These are phyloP conservation scores for Chenopodium formosanum DNA, from an alignment of 148 eudicot species.

Conservation along the genomic window DNA sequence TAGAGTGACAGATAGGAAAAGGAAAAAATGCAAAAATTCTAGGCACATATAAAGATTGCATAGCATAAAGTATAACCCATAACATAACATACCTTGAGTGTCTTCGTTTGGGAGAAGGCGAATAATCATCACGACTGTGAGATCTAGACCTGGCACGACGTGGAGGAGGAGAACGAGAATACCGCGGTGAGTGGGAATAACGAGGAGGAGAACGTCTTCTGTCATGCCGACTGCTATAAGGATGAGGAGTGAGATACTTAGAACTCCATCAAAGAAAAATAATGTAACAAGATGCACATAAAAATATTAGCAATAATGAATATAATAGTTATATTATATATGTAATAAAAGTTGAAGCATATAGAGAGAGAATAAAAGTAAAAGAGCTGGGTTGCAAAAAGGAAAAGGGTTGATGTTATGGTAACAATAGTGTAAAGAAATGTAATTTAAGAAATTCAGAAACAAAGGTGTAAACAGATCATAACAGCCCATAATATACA, in stretches of 20 bases:
- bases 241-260: background rate
- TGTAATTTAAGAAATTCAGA: background rate
- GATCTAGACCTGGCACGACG: constrained; percentile 69
- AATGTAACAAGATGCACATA: no score
- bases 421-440: background rate
- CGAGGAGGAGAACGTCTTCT: constrained; percentile 80
- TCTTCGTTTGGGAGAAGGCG: constrained; percentile 69
- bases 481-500: no score
- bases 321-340: no score
- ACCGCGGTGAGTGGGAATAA: constrained; percentile 60
- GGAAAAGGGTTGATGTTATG: background rate
- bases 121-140: constrained; percentile 51
- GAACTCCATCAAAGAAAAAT: no score
- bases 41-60: background rate
- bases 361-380: no score
- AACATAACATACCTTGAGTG: constrained; percentile 32
- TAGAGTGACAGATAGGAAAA: background rate
- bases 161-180: constrained; percentile 69
- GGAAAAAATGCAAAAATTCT: no score
- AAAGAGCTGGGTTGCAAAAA: no score
- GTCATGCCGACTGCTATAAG: constrained; percentile 53
- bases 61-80: background rate
- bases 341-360: no score
- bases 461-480: no score
- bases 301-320: no score